Base-by-base conservation (phyloP, 2,329 filamentous ascomycete genomes). In the Harringtonia aguacate region DNA sequence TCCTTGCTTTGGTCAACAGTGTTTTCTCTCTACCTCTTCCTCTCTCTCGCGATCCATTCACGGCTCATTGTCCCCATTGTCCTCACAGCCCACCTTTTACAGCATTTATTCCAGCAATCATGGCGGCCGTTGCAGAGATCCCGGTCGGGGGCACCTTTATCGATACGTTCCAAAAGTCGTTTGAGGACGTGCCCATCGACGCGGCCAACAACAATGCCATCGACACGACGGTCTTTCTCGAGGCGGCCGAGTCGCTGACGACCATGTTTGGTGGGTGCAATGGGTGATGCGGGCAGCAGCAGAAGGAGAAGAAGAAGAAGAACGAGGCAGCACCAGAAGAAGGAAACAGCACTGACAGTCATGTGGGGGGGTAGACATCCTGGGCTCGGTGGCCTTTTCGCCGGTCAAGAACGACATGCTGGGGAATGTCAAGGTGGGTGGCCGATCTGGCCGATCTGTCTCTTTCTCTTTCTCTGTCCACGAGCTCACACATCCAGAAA, bases 331-430 rank as follows among this genome's bases (percentile, higher is more conserved):
- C 3, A 10, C 7, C 4, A n/a, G 17, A 12, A 6, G 24, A 4
- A 24, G 21, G 20, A 8, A n/a, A 22, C n/a, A n/a, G n/a, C n/a
- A n/a, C n/a, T n/a, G 20, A 22, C 8, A n/a, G 7, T 12, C 8
- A 17, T 18, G 28, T 31, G 41, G 30, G 41, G 31, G 10, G 15
- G 14, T 45, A 82, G 79, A 83, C 61, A 65, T 73, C 45, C 69
- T 84, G 42, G 79, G 79, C 49, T 73, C 75, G 36, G 77, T 84
- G 29, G 88, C 89, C 52, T 97, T 98, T 68, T 79, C 73, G 44
- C 84, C 86, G 22, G 90, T 97, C 61, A 95, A 95, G 76, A 84
- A 68, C 54, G 92, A 98, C 65, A 85, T 98, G 70, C 64, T 78
- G 39, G 86, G 86, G 61, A 98, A 98, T 68, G 77, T 97, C 68